Percentiles rank a stretch among this genome's conserved stretches.
Evolutionary conservation across 1,139 yeast species (phyloP).

Genomic region (Chernovozyma sophiae-reginae): DNA sequence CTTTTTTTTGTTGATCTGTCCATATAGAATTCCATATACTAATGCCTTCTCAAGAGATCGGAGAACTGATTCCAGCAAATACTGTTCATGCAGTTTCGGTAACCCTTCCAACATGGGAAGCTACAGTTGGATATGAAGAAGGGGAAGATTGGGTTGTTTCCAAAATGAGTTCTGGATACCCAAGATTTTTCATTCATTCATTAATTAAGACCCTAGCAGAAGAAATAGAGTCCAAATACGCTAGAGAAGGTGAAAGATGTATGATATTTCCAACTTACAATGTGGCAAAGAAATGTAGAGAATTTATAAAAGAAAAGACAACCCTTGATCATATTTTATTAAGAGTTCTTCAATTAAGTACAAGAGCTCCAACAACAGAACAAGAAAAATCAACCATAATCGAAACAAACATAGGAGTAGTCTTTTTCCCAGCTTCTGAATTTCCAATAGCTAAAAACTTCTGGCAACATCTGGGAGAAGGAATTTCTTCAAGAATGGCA

Average conservation of each 20-base stretch:
- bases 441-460: conserved; percentile 70
- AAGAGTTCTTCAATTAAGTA: conserved; percentile 74
- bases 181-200: conserved; percentile 78
- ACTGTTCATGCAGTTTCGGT: conserved; percentile 93
- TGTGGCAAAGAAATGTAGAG: conserved; percentile 83
- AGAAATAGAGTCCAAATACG: conserved; percentile 56
- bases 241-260: conserved; percentile 68
- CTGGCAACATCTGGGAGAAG: conserved; percentile 98
- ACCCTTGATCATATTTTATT: conserved; percentile 28
- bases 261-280: conserved; percentile 74
- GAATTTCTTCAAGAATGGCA: conserved; percentile 83
- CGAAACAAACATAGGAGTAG: conserved; percentile 70
- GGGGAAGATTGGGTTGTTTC: conserved; percentile 81
- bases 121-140: conserved; percentile 88
- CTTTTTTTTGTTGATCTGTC: no score
- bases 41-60: conserved; percentile 51
- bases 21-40: background rate
- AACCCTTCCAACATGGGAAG: conserved; percentile 90
- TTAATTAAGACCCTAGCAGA: conserved; percentile 60
- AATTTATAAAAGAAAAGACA: conserved; percentile 51
- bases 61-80: conserved; percentile 82
- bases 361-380: conserved; percentile 61
- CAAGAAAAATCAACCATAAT: conserved; percentile 56
- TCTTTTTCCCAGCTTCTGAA: conserved; percentile 61
- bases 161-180: conserved; percentile 84